These are phyloP conservation scores for Aspergillus pseudoterreus DNA, from an alignment of 2,329 filamentous ascomycete genomes.

Conservation along the genomic window DNA sequence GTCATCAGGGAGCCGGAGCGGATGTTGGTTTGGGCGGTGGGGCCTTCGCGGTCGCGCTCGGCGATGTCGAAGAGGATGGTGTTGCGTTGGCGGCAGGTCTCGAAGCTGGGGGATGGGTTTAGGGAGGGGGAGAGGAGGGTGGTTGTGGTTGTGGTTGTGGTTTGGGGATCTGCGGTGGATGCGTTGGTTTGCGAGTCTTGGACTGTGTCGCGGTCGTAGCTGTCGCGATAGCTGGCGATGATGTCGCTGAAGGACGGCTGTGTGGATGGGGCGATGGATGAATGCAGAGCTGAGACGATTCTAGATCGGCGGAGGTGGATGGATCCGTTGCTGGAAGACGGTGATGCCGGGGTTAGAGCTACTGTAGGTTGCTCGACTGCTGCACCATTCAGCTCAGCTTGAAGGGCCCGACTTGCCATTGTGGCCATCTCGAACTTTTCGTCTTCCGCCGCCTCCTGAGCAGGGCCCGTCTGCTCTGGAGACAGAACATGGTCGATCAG, in stretches of 20 bases:
- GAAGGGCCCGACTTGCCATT: conserved; percentile 36
- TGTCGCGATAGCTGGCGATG: conserved; percentile 48
- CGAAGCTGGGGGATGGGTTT: conserved; percentile 20
- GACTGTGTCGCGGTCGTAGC: conserved; percentile 17
- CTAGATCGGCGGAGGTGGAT: conserved; percentile 47
- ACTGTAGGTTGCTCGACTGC: conserved; percentile 20
- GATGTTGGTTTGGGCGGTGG: conserved; percentile 43
- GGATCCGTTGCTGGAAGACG: conserved; percentile 31
- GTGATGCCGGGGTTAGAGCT: conserved; percentile 20
- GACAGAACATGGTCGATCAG: conserved; percentile 69
- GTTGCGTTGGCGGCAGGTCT: conserved; percentile 30
- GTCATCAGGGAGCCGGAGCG: conserved; percentile 50
- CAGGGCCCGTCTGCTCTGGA: conserved; percentile 29
- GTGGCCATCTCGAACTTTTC: conserved; percentile 36
- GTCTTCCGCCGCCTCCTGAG: conserved; percentile 16
- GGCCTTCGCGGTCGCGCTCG: conserved; percentile 39
- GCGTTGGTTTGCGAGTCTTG: conserved; percentile 17
- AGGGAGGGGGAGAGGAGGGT: conserved; percentile 25
- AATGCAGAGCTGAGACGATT: conserved; percentile 49
- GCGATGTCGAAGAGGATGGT: conserved; percentile 36
- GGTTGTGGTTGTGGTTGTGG: conserved; percentile 13
- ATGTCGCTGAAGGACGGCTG: conserved; percentile 54
- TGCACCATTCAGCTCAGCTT: conserved; percentile 30
- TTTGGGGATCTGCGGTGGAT: conserved; percentile 11
- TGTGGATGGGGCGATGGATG: conserved; percentile 48